Percentiles rank a stretch among this genome's conserved stretches.
Conservation (phyloP, 2,329 filamentous ascomycete genomes). For the Diaporthe helianthi region DNA sequence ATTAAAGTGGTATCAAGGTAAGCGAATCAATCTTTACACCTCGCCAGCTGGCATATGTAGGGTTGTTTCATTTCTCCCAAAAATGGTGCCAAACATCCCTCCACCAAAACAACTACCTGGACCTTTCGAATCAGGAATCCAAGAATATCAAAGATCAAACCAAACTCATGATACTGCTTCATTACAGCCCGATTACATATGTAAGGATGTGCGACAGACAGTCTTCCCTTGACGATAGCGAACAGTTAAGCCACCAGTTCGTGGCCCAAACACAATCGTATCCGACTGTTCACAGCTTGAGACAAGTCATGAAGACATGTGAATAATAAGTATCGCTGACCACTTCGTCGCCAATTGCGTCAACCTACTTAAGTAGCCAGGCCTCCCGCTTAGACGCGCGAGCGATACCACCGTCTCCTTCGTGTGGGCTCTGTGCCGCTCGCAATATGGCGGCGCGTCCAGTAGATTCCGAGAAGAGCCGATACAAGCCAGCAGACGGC, state of each 20-base stretch:
- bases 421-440: constrained; percentile 39
- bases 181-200: not conserved
- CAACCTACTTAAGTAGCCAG: no score
- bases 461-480: constrained; percentile 63
- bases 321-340: no score
- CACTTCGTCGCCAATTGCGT: not conserved
- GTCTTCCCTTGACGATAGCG: not conserved
- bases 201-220: not conserved
- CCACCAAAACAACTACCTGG: not conserved
- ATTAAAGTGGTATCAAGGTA: constrained; percentile 26
- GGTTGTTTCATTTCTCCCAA: not conserved
- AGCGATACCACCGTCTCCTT: constrained; percentile 50
- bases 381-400: constrained; percentile 46
- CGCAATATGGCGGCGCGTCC: constrained; percentile 54
- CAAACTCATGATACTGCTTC: not conserved
- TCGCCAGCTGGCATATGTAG: not conserved
- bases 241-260: no score
- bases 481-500: constrained; percentile 75
- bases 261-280: not conserved
- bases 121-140: not conserved
- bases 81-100: not conserved
- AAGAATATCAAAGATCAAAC: not conserved
- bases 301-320: not conserved
- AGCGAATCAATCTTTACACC: constrained; percentile 22
- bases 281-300: not conserved